Percentiles rank a stretch among this genome's conserved stretches.
Evolutionary conservation across 495 filamentous ascomycete genomes (phyloP).

Genomic region (Ramalina peruviana): DNA sequence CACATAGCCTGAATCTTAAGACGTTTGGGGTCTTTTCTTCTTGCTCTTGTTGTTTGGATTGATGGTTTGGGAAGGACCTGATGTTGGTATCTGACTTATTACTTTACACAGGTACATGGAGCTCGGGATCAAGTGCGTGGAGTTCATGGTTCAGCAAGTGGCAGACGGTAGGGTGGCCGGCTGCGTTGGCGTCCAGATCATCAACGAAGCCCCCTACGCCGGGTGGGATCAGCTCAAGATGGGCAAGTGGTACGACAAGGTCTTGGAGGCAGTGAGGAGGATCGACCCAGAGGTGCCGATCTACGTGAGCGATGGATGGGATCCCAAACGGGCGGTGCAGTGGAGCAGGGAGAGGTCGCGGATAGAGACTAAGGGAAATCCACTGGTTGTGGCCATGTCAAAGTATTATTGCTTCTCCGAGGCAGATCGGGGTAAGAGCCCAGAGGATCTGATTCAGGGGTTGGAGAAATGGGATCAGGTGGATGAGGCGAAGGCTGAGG

Average conservation of each 20-base stretch:
- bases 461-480: slow-evolving; percentile 26
- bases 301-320: slow-evolving; percentile 42
- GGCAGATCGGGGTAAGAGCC: slow-evolving; percentile 27
- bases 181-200: slow-evolving; percentile 37
- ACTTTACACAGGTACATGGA: background rate
- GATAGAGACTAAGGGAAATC: slow-evolving; percentile 15
- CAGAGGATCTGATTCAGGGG: slow-evolving; percentile 32
- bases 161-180: slow-evolving; percentile 21
- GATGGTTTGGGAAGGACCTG: no score
- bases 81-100: no score
- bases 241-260: slow-evolving; percentile 38
- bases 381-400: slow-evolving; percentile 41
- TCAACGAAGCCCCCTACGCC: slow-evolving; percentile 34
- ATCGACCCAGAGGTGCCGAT: slow-evolving; percentile 36
- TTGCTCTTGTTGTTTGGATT: no score
- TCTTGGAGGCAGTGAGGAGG: slow-evolving; percentile 25
- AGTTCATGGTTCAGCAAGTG: slow-evolving; percentile 31
- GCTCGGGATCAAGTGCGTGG: slow-evolving; percentile 16
- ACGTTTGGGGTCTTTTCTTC: background rate
- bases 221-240: slow-evolving; percentile 27
- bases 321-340: slow-evolving; percentile 24
- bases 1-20: no score
- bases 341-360: slow-evolving; percentile 16
- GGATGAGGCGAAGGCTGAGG: slow-evolving; percentile 9
- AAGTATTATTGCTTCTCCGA: slow-evolving; percentile 39